phyloP scores from a whole-genome alignment of 495 filamentous ascomycete genomes.

The Hypoxylon perforatum region DNA sequence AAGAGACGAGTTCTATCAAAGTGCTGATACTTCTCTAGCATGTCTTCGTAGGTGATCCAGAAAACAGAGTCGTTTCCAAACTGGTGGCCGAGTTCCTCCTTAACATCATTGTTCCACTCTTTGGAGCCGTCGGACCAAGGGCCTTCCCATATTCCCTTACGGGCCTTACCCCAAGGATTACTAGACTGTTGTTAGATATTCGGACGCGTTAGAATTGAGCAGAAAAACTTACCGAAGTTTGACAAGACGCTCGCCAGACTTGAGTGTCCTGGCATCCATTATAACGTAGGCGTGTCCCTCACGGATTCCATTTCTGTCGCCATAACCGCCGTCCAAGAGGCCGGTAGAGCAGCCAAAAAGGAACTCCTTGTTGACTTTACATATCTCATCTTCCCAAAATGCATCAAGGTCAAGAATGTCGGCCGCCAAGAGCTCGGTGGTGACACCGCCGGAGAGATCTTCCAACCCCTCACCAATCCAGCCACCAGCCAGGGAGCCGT shows the following conservation, averaged over 20 bases:
- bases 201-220: background rate
- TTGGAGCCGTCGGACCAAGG: conserved; percentile 93
- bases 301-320: conserved; percentile 77
- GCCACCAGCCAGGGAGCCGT: conserved; percentile 81
- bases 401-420: conserved; percentile 90
- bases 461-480: conserved; percentile 92
- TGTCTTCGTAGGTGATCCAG: conserved; percentile 80
- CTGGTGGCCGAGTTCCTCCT: conserved; percentile 81
- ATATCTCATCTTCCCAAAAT: conserved; percentile 90
- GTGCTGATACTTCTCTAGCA: conserved; percentile 84
- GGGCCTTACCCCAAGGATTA: conserved; percentile 85
- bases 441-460: conserved; percentile 93
- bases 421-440: conserved; percentile 80
- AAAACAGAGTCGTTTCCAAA: conserved; percentile 90
- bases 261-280: conserved; percentile 75
- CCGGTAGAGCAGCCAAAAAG: conserved; percentile 87
- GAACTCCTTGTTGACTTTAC: conserved; percentile 88
- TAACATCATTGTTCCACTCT: conserved; percentile 91
- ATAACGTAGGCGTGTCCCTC: conserved; percentile 91
- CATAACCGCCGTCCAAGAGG: conserved; percentile 70
- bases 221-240: conserved; percentile 54
- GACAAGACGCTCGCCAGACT: conserved; percentile 57
- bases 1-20: conserved; percentile 94
- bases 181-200: conserved; percentile 35
- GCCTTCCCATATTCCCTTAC: conserved; percentile 81